These are phyloP conservation scores for Silene latifolia DNA, from an alignment of 148 eudicot species.

Conservation along the genomic window DNA sequence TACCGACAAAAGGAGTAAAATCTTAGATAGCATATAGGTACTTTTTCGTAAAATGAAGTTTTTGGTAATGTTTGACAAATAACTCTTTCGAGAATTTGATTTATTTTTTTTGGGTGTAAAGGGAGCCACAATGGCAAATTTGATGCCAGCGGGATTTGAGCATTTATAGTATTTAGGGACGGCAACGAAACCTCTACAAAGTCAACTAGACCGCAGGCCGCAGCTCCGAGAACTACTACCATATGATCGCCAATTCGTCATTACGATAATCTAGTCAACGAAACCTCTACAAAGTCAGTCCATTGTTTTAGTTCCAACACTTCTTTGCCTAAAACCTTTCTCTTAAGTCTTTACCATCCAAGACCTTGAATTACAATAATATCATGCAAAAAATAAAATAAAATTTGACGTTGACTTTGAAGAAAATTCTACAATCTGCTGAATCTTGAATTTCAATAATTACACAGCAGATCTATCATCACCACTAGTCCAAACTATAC, in stretches of 20 bases:
- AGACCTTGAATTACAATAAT: not conserved
- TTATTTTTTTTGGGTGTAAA: too few relatives aligned
- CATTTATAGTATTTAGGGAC: too few relatives aligned
- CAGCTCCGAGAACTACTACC: not conserved
- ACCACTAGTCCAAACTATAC: not conserved
- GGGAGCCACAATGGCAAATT: too few relatives aligned
- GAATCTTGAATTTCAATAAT: not conserved
- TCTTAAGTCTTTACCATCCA: not conserved
- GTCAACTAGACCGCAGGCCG: too few relatives aligned
- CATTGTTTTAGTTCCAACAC: not conserved
- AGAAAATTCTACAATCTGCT: not conserved
- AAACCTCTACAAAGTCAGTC: not conserved
- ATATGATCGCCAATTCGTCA: not conserved
- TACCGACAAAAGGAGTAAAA: too few relatives aligned
- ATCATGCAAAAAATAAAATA: not conserved
- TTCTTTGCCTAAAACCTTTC: not conserved
- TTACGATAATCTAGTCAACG: not conserved
- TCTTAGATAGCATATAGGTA: not conserved
- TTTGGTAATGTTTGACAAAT: too few relatives aligned
- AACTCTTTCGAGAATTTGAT: too few relatives aligned
- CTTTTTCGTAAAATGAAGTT: too few relatives aligned
- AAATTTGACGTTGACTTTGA: not conserved
- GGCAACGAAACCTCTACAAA: too few relatives aligned
- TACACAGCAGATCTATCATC: conserved; percentile 11
- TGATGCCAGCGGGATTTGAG: not conserved